These are phyloP conservation scores for Bipolaris victoriae DNA, from an alignment of 2,329 filamentous ascomycete species.

Conservation along the genomic window DNA sequence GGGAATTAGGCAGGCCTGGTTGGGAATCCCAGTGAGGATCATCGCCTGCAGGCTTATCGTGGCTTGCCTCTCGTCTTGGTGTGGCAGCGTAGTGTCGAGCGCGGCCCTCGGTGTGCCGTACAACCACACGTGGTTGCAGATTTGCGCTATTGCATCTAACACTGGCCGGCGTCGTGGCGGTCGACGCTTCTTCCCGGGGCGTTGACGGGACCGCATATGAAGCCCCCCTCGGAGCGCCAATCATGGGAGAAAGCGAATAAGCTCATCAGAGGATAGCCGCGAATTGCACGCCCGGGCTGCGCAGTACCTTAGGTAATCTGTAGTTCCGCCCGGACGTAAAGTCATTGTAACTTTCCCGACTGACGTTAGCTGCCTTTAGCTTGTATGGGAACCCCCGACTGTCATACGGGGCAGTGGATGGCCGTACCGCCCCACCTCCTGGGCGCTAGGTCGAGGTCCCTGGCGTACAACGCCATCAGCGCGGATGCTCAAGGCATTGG, in stretches of 20 bases:
- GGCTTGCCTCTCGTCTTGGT: conserved; percentile 20
- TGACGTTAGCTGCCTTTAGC: conserved; percentile 8
- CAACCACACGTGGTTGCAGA: conserved; percentile 24
- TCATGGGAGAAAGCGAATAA: conserved; percentile 18
- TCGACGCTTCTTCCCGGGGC: conserved; percentile 29
- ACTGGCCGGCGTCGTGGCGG: conserved; percentile 26
- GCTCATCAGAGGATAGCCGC: conserved; percentile 16
- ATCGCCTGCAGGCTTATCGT: conserved; percentile 24
- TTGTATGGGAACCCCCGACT: conserved; percentile 29
- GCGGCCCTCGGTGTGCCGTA: conserved; percentile 16
- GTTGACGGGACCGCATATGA: conserved; percentile 14
- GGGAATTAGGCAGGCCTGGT: conserved; percentile 20
- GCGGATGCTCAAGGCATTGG: conserved; percentile 9
- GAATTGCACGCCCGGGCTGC: conserved; percentile 24
- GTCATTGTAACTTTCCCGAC: conserved; percentile 16
- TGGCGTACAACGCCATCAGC: conserved; percentile 9
- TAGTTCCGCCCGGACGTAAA: conserved; percentile 19
- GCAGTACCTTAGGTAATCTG: conserved; percentile 28
- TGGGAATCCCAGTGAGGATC: conserved; percentile 36
- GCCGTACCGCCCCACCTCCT: conserved; percentile 8
- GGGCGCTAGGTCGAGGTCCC: conserved; percentile 8
- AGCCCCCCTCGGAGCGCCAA: conserved; percentile 12
- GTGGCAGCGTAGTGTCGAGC: conserved; percentile 8
- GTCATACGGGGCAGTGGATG: conserved; percentile 23
- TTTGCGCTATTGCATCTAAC: conserved; percentile 19